Percentiles rank a stretch among this genome's conserved stretches.
Evolutionary conservation across 2,329 filamentous ascomycete species (phyloP).

Genomic region (Xylariaceae sp.): DNA sequence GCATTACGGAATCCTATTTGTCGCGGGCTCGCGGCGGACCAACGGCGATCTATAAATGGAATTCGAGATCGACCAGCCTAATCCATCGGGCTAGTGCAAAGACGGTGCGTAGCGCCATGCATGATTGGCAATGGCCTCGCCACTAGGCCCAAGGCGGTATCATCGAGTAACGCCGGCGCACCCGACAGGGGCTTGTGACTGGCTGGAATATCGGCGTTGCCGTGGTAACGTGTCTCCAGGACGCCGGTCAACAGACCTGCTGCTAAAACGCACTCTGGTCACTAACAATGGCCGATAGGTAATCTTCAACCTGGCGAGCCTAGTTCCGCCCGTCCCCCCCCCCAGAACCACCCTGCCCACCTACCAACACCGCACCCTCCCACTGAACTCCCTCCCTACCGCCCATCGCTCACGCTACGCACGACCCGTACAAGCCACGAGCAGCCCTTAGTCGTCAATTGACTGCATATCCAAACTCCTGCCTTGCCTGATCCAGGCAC

Average conservation of each 20-base stretch:
- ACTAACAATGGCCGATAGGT: slow-evolving; percentile 4
- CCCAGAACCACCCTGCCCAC: slow-evolving; percentile 2
- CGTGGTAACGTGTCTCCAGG: slow-evolving; percentile 12
- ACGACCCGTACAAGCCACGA: neutral
- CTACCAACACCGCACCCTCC: neutral
- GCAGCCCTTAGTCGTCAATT: neutral
- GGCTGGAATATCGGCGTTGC: slow-evolving; percentile 4
- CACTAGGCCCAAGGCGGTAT: slow-evolving; percentile 7
- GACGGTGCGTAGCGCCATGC: slow-evolving; percentile 16
- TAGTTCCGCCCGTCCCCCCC: neutral
- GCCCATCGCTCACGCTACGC: neutral
- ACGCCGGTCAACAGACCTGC: slow-evolving; percentile 14
- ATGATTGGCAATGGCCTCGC: slow-evolving; percentile 15
- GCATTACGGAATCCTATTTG: neutral
- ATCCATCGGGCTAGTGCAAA: slow-evolving; percentile 2
- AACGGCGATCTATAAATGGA: slow-evolving; percentile 1
- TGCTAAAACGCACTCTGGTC: slow-evolving; percentile 11
- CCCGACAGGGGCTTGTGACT: neutral
- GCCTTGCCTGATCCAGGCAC: slow-evolving; percentile 19
- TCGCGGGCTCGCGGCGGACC: neutral
- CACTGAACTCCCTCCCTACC: slow-evolving; percentile 7
- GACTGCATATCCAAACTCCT: slow-evolving; percentile 6
- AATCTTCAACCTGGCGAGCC: neutral
- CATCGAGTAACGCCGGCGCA: slow-evolving; percentile 9
- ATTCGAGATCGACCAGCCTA: neutral